Evolutionary conservation across 1,284 basidiomycete species (phyloP).

Genomic region (Afroboletus lepidellus): DNA sequence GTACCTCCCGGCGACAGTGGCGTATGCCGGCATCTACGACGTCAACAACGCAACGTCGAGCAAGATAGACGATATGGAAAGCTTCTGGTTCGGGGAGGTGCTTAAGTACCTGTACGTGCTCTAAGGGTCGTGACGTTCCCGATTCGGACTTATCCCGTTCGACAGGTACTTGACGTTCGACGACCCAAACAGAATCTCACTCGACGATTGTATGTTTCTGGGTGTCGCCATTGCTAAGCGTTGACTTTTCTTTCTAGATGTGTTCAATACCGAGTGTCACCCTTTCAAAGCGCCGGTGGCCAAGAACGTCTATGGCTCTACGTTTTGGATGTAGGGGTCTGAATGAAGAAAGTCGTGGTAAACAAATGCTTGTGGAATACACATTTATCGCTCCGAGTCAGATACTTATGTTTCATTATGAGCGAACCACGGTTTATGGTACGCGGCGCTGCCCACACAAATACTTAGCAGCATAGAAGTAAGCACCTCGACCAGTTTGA

Average conservation of each 20-base stretch:
- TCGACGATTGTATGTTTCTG: conserved; percentile 57
- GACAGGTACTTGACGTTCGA: conserved; percentile 61
- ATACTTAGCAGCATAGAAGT: too few relatives aligned
- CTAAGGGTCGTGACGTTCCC: background rate
- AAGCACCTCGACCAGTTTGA: too few relatives aligned
- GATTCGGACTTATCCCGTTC: background rate
- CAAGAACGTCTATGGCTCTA: conserved; percentile 44
- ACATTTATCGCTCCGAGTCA: too few relatives aligned
- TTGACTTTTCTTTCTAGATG: conserved; percentile 32
- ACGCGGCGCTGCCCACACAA: too few relatives aligned
- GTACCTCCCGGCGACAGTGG: conserved; percentile 44
- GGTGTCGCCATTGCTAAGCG: background rate
- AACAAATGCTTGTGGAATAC: too few relatives aligned
- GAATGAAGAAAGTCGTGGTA: background rate
- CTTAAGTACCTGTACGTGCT: conserved; percentile 66
- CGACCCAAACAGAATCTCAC: conserved; percentile 58
- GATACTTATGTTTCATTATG: too few relatives aligned
- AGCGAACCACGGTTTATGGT: too few relatives aligned
- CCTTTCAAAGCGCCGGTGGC: conserved; percentile 57
- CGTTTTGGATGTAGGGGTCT: background rate
- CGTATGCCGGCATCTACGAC: conserved; percentile 48
- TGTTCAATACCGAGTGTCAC: conserved; percentile 75
- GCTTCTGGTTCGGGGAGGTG: conserved; percentile 79
- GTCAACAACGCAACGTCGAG: conserved; percentile 43
- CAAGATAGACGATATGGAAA: conserved; percentile 61